These are phyloP conservation scores for Prunella vulgaris DNA, from an alignment of 257 asterid species.

Conservation along the genomic window DNA sequence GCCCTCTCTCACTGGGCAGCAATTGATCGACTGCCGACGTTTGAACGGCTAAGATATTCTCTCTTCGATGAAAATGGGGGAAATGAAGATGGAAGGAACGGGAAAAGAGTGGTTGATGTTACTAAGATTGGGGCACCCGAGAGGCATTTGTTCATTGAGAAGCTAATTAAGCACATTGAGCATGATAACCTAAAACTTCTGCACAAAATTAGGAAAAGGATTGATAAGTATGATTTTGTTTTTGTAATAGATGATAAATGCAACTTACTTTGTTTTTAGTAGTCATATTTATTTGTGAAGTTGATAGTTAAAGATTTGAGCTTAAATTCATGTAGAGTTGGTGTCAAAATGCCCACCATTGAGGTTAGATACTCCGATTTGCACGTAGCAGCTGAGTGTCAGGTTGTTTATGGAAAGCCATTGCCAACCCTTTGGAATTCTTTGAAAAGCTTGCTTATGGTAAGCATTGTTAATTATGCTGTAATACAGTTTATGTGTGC, in stretches of 20 bases:
- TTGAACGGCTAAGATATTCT: slow-evolving; percentile 38
- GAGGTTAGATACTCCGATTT: slow-evolving; percentile 54
- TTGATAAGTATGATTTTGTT: slow-evolving; percentile 30
- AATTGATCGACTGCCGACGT: slow-evolving; percentile 41
- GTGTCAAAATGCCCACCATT: slow-evolving; percentile 50
- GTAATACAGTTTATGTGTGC: not conserved
- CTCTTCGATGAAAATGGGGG: slow-evolving; percentile 27
- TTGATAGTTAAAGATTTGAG: not conserved
- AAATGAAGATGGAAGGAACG: not conserved
- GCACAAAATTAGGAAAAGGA: slow-evolving; percentile 41
- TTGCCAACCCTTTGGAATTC: slow-evolving; percentile 76
- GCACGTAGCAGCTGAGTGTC: slow-evolving; percentile 54
- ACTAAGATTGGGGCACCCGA: slow-evolving; percentile 42
- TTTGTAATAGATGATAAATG: not conserved
- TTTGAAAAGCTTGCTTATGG: slow-evolving; percentile 45
- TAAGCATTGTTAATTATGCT: slow-evolving; percentile 19
- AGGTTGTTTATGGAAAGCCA: slow-evolving; percentile 68
- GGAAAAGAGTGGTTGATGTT: slow-evolving; percentile 38
- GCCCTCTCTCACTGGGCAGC: slow-evolving; percentile 33
- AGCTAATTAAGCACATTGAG: slow-evolving; percentile 43
- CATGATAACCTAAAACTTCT: slow-evolving; percentile 44
- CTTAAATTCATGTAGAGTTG: slow-evolving; percentile 42
- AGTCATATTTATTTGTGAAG: not conserved
- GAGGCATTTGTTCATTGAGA: slow-evolving; percentile 38
- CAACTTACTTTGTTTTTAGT: not conserved